phyloP scores from a whole-genome alignment of 768 basidiomycete species.

The Tephrocybe rancida region DNA sequence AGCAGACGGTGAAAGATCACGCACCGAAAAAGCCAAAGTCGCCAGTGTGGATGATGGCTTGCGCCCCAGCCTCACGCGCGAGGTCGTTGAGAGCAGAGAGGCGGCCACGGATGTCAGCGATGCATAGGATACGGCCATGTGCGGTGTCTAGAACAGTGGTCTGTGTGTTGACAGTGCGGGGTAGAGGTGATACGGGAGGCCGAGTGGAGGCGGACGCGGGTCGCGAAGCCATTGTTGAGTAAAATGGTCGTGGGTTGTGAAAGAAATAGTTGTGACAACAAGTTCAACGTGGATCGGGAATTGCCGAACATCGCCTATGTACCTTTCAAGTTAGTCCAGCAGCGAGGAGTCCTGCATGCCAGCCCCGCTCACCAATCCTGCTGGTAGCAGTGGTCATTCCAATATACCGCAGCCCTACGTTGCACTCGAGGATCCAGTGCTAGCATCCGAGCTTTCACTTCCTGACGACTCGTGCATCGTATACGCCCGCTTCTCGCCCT shows the following conservation, averaged over 20 bases:
- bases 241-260: not conserved
- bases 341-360: not conserved
- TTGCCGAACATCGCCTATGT: not conserved
- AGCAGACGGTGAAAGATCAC: constrained; percentile 20
- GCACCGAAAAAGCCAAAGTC: constrained; percentile 98
- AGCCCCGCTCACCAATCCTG: not conserved
- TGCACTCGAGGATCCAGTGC: constrained; percentile 39
- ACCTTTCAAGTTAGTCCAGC: not conserved
- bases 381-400: not conserved
- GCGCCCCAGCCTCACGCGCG: constrained; percentile 84
- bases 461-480: constrained; percentile 47
- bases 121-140: constrained; percentile 89
- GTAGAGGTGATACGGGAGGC: constrained; percentile 58
- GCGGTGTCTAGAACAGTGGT: constrained; percentile 77
- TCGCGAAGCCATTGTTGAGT: constrained; percentile 2
- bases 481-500: not conserved
- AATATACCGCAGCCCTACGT: constrained; percentile 1
- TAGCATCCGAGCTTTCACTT: constrained; percentile 49
- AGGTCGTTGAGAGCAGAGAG: constrained; percentile 89
- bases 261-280: constrained; percentile 17
- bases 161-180: constrained; percentile 66
- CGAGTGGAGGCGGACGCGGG: constrained; percentile 29
- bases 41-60: constrained; percentile 95
- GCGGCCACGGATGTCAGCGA: constrained; percentile 92
- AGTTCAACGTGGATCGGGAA: not conserved